Evolutionary conservation across 257 asterid genomes (phyloP).

Genomic region (Primulina huaijiensis): DNA sequence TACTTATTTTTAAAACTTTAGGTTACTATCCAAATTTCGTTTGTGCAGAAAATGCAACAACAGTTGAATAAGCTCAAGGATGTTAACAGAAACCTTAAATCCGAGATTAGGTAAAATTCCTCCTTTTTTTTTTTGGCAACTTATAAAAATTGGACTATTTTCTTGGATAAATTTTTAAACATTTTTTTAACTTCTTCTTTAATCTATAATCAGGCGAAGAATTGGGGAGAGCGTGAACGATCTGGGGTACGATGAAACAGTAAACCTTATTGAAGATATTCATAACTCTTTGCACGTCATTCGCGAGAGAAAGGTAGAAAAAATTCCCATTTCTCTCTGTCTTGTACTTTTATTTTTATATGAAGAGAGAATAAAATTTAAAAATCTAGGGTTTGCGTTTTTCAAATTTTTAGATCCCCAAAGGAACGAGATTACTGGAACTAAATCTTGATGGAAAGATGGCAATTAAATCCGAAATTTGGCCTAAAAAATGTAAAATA

Average conservation of each 20-base stretch:
- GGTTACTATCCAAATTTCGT: background rate
- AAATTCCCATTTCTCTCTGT: too few species aligned
- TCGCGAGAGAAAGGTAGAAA: slow-evolving; percentile 47
- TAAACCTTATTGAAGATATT: slow-evolving; percentile 46
- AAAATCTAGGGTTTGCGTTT: too few species aligned
- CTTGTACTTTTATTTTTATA: too few species aligned
- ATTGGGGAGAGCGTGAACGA: slow-evolving; percentile 54
- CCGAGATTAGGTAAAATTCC: slow-evolving; percentile 54
- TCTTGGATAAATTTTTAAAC: background rate
- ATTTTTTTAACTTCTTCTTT: background rate
- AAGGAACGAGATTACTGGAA: background rate
- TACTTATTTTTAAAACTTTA: background rate
- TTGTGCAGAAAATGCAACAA: slow-evolving; percentile 77
- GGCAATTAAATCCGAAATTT: too few species aligned
- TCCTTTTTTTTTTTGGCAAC: too few species aligned
- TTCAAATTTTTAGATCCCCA: too few species aligned
- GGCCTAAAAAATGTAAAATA: background rate
- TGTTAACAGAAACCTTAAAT: slow-evolving; percentile 64
- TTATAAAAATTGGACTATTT: too few species aligned
- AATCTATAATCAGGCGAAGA: slow-evolving; percentile 37
- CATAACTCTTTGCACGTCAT: slow-evolving; percentile 36
- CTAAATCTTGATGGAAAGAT: background rate
- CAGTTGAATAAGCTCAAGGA: slow-evolving; percentile 81
- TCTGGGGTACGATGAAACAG: slow-evolving; percentile 43
- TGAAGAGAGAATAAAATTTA: too few species aligned